Conservation (phyloP, 345 rosid species). For the Populus ilicifolia region DNA sequence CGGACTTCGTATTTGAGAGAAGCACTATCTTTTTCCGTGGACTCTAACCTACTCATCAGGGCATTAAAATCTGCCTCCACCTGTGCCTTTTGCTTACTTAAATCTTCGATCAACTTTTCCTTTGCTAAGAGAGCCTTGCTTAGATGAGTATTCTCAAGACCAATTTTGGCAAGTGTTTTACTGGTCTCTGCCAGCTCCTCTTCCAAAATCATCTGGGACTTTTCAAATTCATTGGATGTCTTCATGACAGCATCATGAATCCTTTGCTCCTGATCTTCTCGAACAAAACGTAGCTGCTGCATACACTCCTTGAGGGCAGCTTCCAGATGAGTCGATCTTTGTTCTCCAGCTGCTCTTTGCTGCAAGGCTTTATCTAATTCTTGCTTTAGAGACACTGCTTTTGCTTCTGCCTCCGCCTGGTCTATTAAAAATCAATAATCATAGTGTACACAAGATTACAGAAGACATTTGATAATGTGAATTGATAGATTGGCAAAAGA, state of each 20-base stretch:
- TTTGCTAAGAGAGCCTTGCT: constrained; percentile 56
- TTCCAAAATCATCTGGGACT: constrained; percentile 40
- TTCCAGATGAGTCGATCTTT: constrained; percentile 53
- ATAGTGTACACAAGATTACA: neutral
- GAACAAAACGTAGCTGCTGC: constrained; percentile 73
- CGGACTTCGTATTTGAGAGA: constrained; percentile 76
- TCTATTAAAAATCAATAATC: constrained; percentile 34
- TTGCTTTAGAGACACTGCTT: constrained; percentile 46
- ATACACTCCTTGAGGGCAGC: constrained; percentile 77
- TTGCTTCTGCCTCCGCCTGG: constrained; percentile 62
- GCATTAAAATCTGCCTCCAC: constrained; percentile 49
- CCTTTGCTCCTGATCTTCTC: constrained; percentile 74
- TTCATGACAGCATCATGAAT: constrained; percentile 75
- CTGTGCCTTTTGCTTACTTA: constrained; percentile 54
- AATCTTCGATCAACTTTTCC: constrained; percentile 53
- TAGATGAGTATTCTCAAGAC: constrained; percentile 53
- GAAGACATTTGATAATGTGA: neutral
- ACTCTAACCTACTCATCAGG: constrained; percentile 54
- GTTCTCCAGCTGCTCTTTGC: constrained; percentile 46
- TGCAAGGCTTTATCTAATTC: constrained; percentile 56
- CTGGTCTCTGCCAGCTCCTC: constrained; percentile 43
- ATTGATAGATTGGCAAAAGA: neutral
- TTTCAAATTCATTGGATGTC: constrained; percentile 57
- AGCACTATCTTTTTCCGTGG: constrained; percentile 63
- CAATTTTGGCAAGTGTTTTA: constrained; percentile 50